phyloP scores from a whole-genome alignment of 768 basidiomycete species.

The Suillus subluteus region DNA sequence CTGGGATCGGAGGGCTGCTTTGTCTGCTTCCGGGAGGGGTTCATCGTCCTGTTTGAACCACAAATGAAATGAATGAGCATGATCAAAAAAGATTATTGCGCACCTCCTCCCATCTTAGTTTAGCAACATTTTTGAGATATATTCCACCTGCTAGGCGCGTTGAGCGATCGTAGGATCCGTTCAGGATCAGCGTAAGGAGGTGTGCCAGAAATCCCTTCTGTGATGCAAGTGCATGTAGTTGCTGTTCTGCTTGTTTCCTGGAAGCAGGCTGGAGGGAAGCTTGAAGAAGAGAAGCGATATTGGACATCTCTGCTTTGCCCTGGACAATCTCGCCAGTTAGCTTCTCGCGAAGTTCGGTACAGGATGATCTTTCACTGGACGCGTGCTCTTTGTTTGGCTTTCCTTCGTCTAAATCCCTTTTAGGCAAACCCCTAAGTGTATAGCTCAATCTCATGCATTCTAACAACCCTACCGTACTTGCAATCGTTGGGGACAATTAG shows the following conservation, averaged over 20 bases:
- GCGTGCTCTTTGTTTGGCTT: conserved; percentile 17
- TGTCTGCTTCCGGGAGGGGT: conserved; percentile 73
- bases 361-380: conserved; percentile 1
- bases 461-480: no score
- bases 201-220: conserved; percentile 81
- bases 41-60: conserved; percentile 59
- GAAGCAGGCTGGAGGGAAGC: conserved; percentile 71
- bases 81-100: conserved; percentile 22
- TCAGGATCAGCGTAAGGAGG: conserved; percentile 78
- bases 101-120: conserved; percentile 88
- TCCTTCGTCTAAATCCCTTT: background rate
- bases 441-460: background rate
- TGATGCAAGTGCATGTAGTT: conserved; percentile 63
- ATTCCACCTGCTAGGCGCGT: conserved; percentile 85
- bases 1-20: conserved; percentile 68
- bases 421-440: background rate
- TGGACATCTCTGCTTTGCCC: conserved; percentile 49
- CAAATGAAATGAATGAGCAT: conserved; percentile 11
- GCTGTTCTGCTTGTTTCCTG: conserved; percentile 82
- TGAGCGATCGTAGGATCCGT: conserved; percentile 62
- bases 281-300: conserved; percentile 69
- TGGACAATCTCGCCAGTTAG: background rate
- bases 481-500: no score
- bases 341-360: conserved; percentile 2
- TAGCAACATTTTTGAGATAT: conserved; percentile 91